These are phyloP conservation scores for Noccaea bulbosa DNA, from an alignment of 345 rosid genomes.

Conservation along the genomic window DNA sequence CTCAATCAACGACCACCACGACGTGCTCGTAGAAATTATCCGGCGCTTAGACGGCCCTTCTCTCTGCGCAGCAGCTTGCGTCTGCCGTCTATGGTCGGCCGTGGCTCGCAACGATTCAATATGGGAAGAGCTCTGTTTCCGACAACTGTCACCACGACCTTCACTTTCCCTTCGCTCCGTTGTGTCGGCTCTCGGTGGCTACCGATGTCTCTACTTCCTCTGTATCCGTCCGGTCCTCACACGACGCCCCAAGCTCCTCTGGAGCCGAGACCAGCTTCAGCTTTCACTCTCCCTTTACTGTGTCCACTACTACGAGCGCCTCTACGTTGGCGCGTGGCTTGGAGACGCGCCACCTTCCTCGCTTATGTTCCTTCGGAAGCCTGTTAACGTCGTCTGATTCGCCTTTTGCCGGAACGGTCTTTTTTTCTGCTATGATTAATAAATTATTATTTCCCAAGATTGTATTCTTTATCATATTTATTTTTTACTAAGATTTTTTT, in stretches of 20 bases:
- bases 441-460: conserved; percentile 16
- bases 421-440: conserved; percentile 1
- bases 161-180: conserved; percentile 64
- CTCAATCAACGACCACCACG: conserved; percentile 79
- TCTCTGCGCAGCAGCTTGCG: conserved; percentile 81
- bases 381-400: conserved; percentile 62
- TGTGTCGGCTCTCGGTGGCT: conserved; percentile 89
- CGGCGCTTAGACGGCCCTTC: conserved; percentile 83
- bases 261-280: conserved; percentile 69
- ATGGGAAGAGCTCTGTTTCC: conserved; percentile 95
- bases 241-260: conserved; percentile 43
- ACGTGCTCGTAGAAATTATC: conserved; percentile 77
- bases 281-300: conserved; percentile 87
- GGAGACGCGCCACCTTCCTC: conserved; percentile 66
- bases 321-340: conserved; percentile 46
- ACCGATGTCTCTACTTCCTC: conserved; percentile 80
- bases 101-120: conserved; percentile 70
- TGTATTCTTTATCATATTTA: conserved; percentile 38
- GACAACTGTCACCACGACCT: conserved; percentile 67
- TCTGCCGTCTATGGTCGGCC: conserved; percentile 87
- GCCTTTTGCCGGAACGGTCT: not conserved
- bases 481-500: conserved; percentile 30
- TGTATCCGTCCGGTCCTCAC: conserved; percentile 70
- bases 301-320: conserved; percentile 81
- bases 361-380: conserved; percentile 86